phyloP scores from a whole-genome alignment of 2,329 filamentous ascomycete genomes.

The Davidsoniella australis region DNA sequence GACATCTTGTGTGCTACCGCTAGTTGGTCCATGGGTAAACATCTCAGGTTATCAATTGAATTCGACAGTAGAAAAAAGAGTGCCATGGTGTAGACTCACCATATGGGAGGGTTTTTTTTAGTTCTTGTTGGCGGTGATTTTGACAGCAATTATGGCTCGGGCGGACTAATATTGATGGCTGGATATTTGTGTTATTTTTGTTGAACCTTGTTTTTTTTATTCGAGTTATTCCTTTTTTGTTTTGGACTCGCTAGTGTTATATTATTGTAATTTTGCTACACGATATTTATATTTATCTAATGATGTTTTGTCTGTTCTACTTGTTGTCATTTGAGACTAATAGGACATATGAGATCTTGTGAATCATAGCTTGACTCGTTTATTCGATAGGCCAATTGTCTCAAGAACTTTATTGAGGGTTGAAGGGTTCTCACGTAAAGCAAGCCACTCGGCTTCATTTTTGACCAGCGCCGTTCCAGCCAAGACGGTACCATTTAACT shows the following conservation, averaged over 20 bases:
- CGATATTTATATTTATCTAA: neutral
- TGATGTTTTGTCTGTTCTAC: neutral
- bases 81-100: too few species aligned
- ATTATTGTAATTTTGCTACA: neutral
- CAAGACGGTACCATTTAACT: slow-evolving; percentile 45
- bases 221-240: neutral
- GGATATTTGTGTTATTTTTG: neutral
- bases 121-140: too few species aligned
- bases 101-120: too few species aligned
- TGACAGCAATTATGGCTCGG: too few species aligned
- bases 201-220: neutral
- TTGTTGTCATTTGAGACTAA: neutral
- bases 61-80: neutral
- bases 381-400: slow-evolving; percentile 18
- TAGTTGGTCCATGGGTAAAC: too few species aligned
- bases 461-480: slow-evolving; percentile 49
- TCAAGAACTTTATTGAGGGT: slow-evolving; percentile 13
- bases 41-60: too few species aligned
- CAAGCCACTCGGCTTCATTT: slow-evolving; percentile 38
- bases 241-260: neutral
- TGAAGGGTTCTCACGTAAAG: slow-evolving; percentile 24
- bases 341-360: neutral
- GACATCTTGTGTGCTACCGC: too few species aligned
- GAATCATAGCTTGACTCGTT: too few species aligned
- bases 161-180: too few species aligned